A percentile compares a stretch with the other conserved stretches of the same genome.
Conservation (phyloP, 805 yeast genomes). For the Candida anglica region DNA sequence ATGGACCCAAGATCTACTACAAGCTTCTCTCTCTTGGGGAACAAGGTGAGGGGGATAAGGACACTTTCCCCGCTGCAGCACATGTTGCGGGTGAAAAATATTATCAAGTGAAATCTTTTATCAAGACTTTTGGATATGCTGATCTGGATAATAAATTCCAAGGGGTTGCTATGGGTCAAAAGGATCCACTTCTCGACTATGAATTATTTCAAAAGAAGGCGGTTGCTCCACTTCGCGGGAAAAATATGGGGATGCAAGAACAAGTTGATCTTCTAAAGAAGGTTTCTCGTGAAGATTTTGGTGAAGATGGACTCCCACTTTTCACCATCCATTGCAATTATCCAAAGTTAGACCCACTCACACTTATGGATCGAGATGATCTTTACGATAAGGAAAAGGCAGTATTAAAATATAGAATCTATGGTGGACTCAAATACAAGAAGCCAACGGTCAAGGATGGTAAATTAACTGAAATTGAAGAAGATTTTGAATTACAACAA, state of each 20-base stretch:
- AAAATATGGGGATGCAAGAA: constrained; percentile 12
- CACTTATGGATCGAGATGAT: constrained; percentile 17
- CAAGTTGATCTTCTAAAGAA: constrained; percentile 21
- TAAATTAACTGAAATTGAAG: constrained; percentile 9
- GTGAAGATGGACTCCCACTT: constrained; percentile 14
- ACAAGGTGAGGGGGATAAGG: constrained; percentile 37
- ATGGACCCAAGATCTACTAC: constrained; percentile 59
- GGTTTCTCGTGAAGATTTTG: constrained; percentile 14
- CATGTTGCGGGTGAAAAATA: constrained; percentile 29
- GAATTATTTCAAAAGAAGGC: constrained; percentile 7
- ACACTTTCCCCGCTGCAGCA: constrained; percentile 33
- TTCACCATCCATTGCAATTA: constrained; percentile 32
- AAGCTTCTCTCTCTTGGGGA: constrained; percentile 56
- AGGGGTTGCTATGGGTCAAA: constrained; percentile 37
- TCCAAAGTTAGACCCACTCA: constrained; percentile 32
- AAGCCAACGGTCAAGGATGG: constrained; percentile 6
- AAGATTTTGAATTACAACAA: constrained; percentile 25
- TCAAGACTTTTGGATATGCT: constrained; percentile 28
- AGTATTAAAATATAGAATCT: constrained; percentile 23
- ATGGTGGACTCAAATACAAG: constrained; percentile 18
- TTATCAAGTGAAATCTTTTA: constrained; percentile 39
- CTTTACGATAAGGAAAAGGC: constrained; percentile 20
- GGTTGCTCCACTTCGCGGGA: constrained; percentile 3
- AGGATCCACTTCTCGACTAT: constrained; percentile 22
- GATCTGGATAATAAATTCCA: constrained; percentile 18